Percentiles rank a stretch among this genome's conserved stretches.
Evolutionary conservation across 345 rosid genomes (phyloP).

Genomic region (Anastatica hierochuntica): DNA sequence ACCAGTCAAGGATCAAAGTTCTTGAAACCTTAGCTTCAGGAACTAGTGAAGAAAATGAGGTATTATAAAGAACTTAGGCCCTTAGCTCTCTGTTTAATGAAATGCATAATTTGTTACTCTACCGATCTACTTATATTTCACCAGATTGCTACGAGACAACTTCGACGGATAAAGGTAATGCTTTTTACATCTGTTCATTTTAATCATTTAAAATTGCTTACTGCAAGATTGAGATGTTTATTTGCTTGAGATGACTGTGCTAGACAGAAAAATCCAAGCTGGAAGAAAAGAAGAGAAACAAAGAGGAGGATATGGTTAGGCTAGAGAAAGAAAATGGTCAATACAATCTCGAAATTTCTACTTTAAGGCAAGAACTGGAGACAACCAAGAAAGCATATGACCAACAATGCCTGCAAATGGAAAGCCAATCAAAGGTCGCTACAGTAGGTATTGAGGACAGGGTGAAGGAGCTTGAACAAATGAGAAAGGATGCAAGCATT

Average conservation of each 20-base stretch:
- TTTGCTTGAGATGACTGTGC: background rate
- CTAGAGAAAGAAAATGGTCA: conserved; percentile 32
- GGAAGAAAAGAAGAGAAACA: conserved; percentile 37
- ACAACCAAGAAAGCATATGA: conserved; percentile 37
- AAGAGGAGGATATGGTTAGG: conserved; percentile 34
- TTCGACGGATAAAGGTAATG: conserved; percentile 49
- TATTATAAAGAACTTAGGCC: conserved; percentile 17
- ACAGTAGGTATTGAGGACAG: conserved; percentile 35
- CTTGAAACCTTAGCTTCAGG: conserved; percentile 91
- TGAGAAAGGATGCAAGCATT: conserved; percentile 40
- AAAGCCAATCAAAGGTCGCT: conserved; percentile 43
- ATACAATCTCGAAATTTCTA: conserved; percentile 23
- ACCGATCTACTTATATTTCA: conserved; percentile 9
- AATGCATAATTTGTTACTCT: background rate
- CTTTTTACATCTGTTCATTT: background rate
- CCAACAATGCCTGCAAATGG: conserved; percentile 37
- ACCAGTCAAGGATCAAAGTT: conserved; percentile 68
- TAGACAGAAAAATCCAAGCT: conserved; percentile 38
- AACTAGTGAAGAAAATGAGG: conserved; percentile 56
- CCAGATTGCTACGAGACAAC: conserved; percentile 26
- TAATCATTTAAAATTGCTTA: background rate
- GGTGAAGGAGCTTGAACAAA: conserved; percentile 46
- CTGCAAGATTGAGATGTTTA: background rate
- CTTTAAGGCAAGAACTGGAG: conserved; percentile 43
- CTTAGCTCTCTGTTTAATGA: background rate